Evolutionary conservation across 371 early-diverging fungal genomes (phyloP).

Genomic region (Mortierella sp.): DNA sequence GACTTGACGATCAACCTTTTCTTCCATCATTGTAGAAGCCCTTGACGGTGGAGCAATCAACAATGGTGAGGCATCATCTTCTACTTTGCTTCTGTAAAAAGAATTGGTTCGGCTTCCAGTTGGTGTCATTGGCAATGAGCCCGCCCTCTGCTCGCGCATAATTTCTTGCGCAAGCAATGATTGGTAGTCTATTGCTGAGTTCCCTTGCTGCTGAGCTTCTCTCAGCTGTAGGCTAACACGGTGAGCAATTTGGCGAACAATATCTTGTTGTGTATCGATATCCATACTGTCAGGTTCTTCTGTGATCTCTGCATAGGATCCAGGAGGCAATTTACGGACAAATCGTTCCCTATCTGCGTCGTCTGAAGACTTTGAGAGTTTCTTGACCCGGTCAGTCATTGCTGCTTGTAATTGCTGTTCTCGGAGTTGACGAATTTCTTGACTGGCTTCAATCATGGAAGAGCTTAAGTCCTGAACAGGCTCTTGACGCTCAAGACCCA

Average conservation of each 20-base stretch:
- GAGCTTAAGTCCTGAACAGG: constrained; percentile 43
- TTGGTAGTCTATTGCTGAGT: constrained; percentile 37
- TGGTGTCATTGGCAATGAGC: constrained; percentile 38
- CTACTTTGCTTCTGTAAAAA: constrained; percentile 22
- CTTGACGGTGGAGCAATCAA: constrained; percentile 9
- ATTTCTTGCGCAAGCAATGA: constrained; percentile 45
- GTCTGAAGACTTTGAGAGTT: constrained; percentile 45
- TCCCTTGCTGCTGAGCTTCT: constrained; percentile 39
- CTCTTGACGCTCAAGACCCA: constrained; percentile 39
- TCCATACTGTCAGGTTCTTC: constrained; percentile 48
- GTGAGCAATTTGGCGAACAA: constrained; percentile 53
- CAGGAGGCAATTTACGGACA: constrained; percentile 46
- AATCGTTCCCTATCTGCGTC: constrained; percentile 51
- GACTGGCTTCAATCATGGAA: constrained; percentile 42
- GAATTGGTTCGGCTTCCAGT: constrained; percentile 47
- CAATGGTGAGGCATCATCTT: constrained; percentile 17
- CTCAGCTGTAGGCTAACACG: constrained; percentile 40
- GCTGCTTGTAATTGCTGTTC: constrained; percentile 51
- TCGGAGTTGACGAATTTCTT: constrained; percentile 42
- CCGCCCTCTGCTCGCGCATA: constrained; percentile 43
- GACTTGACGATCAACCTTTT: constrained; percentile 30
- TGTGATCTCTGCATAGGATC: constrained; percentile 39
- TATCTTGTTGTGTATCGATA: constrained; percentile 26
- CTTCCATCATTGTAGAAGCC: constrained; percentile 11
- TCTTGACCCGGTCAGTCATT: constrained; percentile 48